phyloP scores from a whole-genome alignment of 2,329 filamentous ascomycete genomes.

The Trichoderma polysporum region DNA sequence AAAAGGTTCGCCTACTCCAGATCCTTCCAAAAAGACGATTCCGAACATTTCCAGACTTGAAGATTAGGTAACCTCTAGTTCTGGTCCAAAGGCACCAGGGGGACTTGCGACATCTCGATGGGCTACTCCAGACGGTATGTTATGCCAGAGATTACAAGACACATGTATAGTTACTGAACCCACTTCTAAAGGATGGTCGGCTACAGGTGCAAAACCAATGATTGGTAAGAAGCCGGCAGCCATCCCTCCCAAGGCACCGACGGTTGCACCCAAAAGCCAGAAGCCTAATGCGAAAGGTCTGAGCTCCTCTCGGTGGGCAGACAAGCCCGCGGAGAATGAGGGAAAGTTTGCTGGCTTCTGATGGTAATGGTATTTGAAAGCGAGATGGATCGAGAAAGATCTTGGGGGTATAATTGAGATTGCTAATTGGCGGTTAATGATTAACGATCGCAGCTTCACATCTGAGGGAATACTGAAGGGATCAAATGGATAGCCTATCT shows the following conservation, averaged over 20 bases:
- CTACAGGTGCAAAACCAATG: neutral
- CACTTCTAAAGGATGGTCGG: neutral
- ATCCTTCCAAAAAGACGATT: neutral
- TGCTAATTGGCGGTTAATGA: neutral
- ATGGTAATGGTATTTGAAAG: neutral
- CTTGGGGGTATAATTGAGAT: neutral
- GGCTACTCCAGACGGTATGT: slow-evolving; percentile 16
- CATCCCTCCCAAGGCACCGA: neutral
- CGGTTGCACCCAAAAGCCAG: neutral
- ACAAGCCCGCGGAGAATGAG: neutral
- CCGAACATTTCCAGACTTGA: neutral
- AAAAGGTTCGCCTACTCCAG: neutral
- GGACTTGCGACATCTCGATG: slow-evolving; percentile 24
- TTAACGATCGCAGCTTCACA: neutral
- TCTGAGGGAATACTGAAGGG: neutral
- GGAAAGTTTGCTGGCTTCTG: neutral
- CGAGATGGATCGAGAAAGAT: neutral
- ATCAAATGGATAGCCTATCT: neutral
- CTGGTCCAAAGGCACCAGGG: neutral
- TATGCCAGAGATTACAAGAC: neutral
- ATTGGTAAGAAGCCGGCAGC: neutral
- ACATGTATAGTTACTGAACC: neutral
- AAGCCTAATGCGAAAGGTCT: slow-evolving; percentile 13
- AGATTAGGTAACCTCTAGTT: neutral
- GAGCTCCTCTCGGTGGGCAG: slow-evolving; percentile 24